Evolutionary conservation across 257 asterid species (phyloP).

Genomic region (Paulownia fortunei): DNA sequence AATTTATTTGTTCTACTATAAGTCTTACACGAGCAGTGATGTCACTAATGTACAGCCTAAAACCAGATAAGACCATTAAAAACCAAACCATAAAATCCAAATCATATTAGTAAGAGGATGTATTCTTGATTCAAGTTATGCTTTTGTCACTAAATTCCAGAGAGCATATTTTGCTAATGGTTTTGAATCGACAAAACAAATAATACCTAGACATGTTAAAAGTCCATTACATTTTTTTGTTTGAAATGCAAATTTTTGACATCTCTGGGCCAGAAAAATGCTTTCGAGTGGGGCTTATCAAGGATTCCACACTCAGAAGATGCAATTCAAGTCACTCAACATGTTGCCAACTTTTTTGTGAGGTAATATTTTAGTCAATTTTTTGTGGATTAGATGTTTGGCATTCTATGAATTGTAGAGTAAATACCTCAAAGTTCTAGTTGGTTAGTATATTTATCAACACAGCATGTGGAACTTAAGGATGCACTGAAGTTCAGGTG

Average conservation of each 20-base stretch:
- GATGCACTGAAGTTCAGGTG: neutral
- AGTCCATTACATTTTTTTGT: neutral
- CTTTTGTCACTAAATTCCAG: neutral
- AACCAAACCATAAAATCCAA: no score
- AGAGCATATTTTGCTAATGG: neutral
- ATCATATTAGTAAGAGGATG: no score
- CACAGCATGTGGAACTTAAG: neutral
- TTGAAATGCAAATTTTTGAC: neutral
- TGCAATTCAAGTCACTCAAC: slow-evolving; percentile 94
- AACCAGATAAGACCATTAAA: no score
- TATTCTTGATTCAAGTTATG: neutral
- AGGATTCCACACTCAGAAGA: slow-evolving; percentile 95
- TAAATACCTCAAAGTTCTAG: no score
- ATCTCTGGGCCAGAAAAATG: slow-evolving; percentile 72
- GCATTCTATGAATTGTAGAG: neutral
- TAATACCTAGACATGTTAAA: neutral
- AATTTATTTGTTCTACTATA: no score
- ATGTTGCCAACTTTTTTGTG: slow-evolving; percentile 82
- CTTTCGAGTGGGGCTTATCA: slow-evolving; percentile 93
- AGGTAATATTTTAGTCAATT: slow-evolving; percentile 51
- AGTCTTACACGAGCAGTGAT: no score
- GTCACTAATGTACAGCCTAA: no score
- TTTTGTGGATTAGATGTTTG: neutral
- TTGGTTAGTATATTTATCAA: neutral
- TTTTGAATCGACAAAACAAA: slow-evolving; percentile 19